A percentile compares a stretch with the other conserved stretches of the same genome.
Evolutionary conservation across 2,329 filamentous ascomycete genomes (phyloP).

Genomic region (Epichloe festucae): DNA sequence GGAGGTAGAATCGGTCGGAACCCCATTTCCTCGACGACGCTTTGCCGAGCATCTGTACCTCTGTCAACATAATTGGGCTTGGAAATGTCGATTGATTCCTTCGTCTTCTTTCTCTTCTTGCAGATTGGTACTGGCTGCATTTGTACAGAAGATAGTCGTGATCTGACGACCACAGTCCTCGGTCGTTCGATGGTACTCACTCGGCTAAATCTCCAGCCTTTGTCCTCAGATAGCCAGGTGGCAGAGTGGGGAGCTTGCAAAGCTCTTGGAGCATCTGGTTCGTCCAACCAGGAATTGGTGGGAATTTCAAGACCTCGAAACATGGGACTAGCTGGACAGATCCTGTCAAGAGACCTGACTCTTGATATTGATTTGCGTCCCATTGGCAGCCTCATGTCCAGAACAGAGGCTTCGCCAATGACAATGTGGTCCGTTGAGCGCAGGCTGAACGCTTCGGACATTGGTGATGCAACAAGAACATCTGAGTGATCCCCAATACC

Average conservation of each 20-base stretch:
- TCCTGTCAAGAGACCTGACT: slow-evolving; percentile 26
- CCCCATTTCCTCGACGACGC: slow-evolving; percentile 8
- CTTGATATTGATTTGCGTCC: slow-evolving; percentile 15
- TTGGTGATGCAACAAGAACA: slow-evolving; percentile 17
- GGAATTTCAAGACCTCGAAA: slow-evolving; percentile 19
- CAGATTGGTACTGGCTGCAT: slow-evolving; percentile 17
- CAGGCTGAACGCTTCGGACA: slow-evolving; percentile 21
- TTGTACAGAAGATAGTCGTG: slow-evolving; percentile 15
- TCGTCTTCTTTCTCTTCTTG: slow-evolving; percentile 17
- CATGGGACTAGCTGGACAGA: slow-evolving; percentile 17
- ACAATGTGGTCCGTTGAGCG: slow-evolving; percentile 23
- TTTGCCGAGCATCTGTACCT: slow-evolving; percentile 24
- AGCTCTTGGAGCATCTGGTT: slow-evolving; percentile 7
- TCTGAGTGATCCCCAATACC: slow-evolving; percentile 9
- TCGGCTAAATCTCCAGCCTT: slow-evolving; percentile 10
- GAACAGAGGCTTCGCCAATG: slow-evolving; percentile 26
- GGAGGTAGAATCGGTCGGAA: slow-evolving; percentile 37
- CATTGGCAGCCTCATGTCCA: slow-evolving; percentile 21
- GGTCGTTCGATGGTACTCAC: slow-evolving; percentile 16
- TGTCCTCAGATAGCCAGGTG: slow-evolving; percentile 12
- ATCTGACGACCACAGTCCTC: slow-evolving; percentile 16
- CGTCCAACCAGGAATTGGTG: slow-evolving; percentile 10
- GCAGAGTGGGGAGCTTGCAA: slow-evolving; percentile 15
- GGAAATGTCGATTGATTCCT: slow-evolving; percentile 8
- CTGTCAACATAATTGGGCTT: slow-evolving; percentile 24